These are phyloP conservation scores for Lactarius tabidus DNA, from an alignment of 768 basidiomycete genomes.

Conservation along the genomic window DNA sequence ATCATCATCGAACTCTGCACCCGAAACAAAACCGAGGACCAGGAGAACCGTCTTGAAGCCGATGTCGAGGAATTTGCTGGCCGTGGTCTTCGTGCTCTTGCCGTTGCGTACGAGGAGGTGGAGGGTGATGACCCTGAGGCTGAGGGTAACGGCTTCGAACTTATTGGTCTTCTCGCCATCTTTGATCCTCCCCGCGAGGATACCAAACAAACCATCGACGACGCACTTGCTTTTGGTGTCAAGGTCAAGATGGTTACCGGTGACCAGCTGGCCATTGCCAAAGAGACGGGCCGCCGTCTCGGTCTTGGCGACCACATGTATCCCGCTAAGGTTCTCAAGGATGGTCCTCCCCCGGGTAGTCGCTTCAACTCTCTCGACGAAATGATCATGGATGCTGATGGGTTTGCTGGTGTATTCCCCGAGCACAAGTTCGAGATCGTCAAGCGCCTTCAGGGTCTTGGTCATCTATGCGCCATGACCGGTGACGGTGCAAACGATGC, in stretches of 20 bases:
- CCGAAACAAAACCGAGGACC: slow-evolving; percentile 92
- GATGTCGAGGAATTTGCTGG: slow-evolving; percentile 95
- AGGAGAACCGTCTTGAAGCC: slow-evolving; percentile 86
- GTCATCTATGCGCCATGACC: slow-evolving; percentile 97
- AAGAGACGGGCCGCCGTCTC: slow-evolving; percentile 97
- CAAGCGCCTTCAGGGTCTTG: slow-evolving; percentile 94
- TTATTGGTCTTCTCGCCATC: slow-evolving; percentile 95
- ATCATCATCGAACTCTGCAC: slow-evolving; percentile 96
- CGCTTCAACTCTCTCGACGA: slow-evolving; percentile 85
- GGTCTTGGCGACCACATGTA: slow-evolving; percentile 99
- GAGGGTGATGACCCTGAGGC: slow-evolving; percentile 77
- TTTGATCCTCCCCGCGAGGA: slow-evolving; percentile 97
- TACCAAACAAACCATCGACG: slow-evolving; percentile 98
- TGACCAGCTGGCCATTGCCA: slow-evolving; percentile 98
- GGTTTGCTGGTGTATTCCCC: slow-evolving; percentile 98
- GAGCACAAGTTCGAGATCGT: slow-evolving; percentile 99
- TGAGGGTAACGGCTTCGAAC: slow-evolving; percentile 95
- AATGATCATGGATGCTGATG: slow-evolving; percentile 99
- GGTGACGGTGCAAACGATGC: slow-evolving; percentile 99
- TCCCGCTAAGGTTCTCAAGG: slow-evolving; percentile 97
- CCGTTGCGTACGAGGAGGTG: slow-evolving; percentile 92
- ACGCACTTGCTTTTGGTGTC: slow-evolving; percentile 92
- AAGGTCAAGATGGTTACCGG: slow-evolving; percentile 99
- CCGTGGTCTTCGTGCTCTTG: slow-evolving; percentile 96
- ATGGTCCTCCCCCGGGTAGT: slow-evolving; percentile 84